Conservation (phyloP, 768 basidiomycete genomes). For the Pisolithus sp. region DNA sequence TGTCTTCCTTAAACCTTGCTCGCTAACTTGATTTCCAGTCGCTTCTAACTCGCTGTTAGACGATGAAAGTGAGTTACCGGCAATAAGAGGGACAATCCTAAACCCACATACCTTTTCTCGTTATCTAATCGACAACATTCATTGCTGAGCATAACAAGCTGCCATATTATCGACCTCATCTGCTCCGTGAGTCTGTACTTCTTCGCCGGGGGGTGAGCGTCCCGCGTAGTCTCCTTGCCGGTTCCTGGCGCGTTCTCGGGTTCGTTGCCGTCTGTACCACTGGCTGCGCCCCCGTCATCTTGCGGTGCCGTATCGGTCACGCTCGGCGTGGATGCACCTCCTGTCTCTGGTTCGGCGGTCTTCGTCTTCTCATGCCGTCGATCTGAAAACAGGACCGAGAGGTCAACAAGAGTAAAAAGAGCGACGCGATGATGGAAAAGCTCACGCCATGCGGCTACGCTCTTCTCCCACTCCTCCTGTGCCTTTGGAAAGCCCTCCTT, state of each 20-base stretch:
- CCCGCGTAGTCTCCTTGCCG: conserved; percentile 27
- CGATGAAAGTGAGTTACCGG: neutral
- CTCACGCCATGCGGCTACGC: conserved; percentile 62
- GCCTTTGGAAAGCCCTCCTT: conserved; percentile 62
- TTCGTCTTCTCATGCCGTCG: conserved; percentile 53
- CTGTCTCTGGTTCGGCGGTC: conserved; percentile 25
- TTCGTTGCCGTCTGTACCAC: conserved; percentile 18
- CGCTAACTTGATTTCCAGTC: conserved; percentile 64
- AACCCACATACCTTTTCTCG: conserved; percentile 48
- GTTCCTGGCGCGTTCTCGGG: conserved; percentile 12
- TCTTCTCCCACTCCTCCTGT: conserved; percentile 72
- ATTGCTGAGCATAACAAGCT: conserved; percentile 74
- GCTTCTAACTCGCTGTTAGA: conserved; percentile 51
- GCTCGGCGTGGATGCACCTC: conserved; percentile 26
- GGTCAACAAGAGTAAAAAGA: neutral
- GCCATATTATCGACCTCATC: conserved; percentile 79
- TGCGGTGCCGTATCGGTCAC: conserved; percentile 13
- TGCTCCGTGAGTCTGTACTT: conserved; percentile 73
- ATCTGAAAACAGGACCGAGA: conserved; percentile 24
- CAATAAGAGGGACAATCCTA: neutral
- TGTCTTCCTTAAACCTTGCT: conserved; percentile 73
- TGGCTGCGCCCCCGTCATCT: conserved; percentile 28
- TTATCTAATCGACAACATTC: conserved; percentile 68
- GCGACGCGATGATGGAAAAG: conserved; percentile 5
- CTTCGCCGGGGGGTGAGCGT: conserved; percentile 61